These are phyloP conservation scores for Septoria linicola DNA, from an alignment of 2,329 filamentous ascomycete genomes.

Conservation along the genomic window DNA sequence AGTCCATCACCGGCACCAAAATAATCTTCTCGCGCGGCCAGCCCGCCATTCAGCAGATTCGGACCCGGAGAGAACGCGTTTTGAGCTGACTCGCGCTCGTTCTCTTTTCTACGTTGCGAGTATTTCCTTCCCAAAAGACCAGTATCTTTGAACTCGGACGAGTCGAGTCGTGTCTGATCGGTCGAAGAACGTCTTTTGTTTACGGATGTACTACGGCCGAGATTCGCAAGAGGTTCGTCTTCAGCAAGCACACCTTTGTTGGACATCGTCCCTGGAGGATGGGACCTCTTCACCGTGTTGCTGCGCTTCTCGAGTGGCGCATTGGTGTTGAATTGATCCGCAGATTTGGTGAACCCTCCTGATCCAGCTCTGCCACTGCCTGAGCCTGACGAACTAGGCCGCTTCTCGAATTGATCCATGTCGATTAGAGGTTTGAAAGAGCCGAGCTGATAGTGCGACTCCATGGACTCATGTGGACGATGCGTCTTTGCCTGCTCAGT, in stretches of 20 bases:
- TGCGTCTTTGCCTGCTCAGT: conserved; percentile 28
- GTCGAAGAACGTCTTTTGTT: conserved; percentile 24
- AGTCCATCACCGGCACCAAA: conserved; percentile 16
- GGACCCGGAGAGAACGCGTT: conserved; percentile 57
- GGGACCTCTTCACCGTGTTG: conserved; percentile 33
- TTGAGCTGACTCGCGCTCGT: conserved; percentile 38
- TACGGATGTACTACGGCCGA: conserved; percentile 24
- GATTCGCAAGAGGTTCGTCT: conserved; percentile 39
- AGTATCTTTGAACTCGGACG: conserved; percentile 45
- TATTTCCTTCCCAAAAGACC: conserved; percentile 54
- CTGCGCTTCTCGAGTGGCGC: conserved; percentile 25
- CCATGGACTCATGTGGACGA: conserved; percentile 38
- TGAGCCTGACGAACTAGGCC: conserved; percentile 7
- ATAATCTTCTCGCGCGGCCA: conserved; percentile 22
- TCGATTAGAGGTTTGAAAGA: conserved; percentile 68
- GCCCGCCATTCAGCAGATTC: conserved; percentile 53
- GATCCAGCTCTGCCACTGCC: conserved; percentile 9
- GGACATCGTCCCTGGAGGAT: conserved; percentile 35
- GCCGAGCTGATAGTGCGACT: conserved; percentile 61
- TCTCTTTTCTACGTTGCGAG: conserved; percentile 46
- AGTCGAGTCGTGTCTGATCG: conserved; percentile 32
- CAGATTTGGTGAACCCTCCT: conserved; percentile 24
- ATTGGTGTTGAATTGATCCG: conserved; percentile 29
- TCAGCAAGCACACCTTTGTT: conserved; percentile 34
- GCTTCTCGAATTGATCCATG: conserved; percentile 54